Base-by-base conservation (phyloP, 805 yeast species). In the Grigorovia yakushimaensis region DNA sequence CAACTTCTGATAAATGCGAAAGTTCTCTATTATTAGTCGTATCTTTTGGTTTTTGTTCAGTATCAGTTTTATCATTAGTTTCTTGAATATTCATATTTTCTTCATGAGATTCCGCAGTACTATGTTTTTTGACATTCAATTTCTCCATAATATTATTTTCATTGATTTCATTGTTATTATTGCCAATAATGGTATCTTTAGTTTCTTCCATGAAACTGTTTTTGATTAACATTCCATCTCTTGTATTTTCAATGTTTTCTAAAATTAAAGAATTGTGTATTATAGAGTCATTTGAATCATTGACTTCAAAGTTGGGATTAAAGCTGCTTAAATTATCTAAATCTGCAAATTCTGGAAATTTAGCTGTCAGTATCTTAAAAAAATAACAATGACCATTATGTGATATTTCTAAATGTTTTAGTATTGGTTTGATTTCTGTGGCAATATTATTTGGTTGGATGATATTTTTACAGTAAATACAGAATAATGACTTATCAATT, bases 391-490 rank as follows among this genome's bases (percentile, higher is more conserved):
- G 41, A 2, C 62, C 62, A 17, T 55, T 56, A 39, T 49, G 47
- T 27, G 55, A 47, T 20, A 51, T 48, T 27, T 49, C 50, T 36
- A 46, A 61, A 58, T 81, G 86, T 54, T 75, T 81, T 37, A 55
- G 60, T 1, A 70, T 41, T 0, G 84, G 83, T 17, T 42, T 46
- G 15, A 33, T 5, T 3, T 22, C 20, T 22, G 7, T 23, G 17
- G 20, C 13, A 22, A 30, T 13, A 15, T 39, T 39, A 13, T 30
- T 44, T 9, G n/a, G n/a, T 7, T 33, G n/a, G 43, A 74, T 68
- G 1, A 81, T 72, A 48, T 68, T 68, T 23, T 72, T 66, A 62
- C 91, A 84, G 55, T 71, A 67, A 46, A 72, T 73, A 61, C 91
- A 84, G 15, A 78, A 71, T 9, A 76, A 76, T 45, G 78, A 72